Base-by-base conservation (phyloP, 2,329 filamentous ascomycete genomes). In the Graphium sp. region DNA sequence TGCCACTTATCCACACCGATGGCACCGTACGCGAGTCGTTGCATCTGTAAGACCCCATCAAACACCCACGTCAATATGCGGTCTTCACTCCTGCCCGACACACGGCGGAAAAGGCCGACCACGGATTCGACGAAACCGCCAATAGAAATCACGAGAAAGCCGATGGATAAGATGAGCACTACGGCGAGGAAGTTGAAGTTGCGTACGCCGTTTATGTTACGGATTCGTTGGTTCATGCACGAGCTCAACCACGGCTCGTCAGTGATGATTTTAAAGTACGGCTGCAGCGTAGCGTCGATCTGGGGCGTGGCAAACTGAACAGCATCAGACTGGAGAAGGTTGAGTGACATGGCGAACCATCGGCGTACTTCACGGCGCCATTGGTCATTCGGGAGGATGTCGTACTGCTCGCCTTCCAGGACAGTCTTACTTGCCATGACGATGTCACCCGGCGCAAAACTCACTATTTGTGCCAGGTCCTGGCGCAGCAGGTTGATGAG, bases 111-210 rank as follows among this genome's bases (percentile, higher is more conserved):
- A 5, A 30, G 9, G 4, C 15, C 29, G n/a, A 24, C 17, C n/a
- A 30, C 9, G n/a, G 29, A 18, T 23, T 30, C 29, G 22, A 30
- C 17, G 29, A 30, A 30, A 18, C 22, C 22, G 22, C 22, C 29
- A 18, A 30, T 11, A 17, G 18, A 10, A 11, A 30, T 30, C 16
- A 30, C n/a, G 9, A 30, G 18, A 18, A 25, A 18, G 22, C 29
- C 29, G 9, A 30, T 19, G 17, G 29, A 30, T 2, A 24, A 10
- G 22, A 30, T 30, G 11, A 30, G 29, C n/a, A 30, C 29, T 12
- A 30, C 26, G 29, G 29, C 29, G n/a, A 30, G 29, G 29, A 30
- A 30, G 29, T 30, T 30, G 29, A 30, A 30, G 17, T 30, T 30
- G 15, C 29, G 29, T 5, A 30, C 29, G 13, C 28, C 29, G 6